Conservation (phyloP, 2,329 filamentous ascomycete species). For the Cadophora sp. region DNA sequence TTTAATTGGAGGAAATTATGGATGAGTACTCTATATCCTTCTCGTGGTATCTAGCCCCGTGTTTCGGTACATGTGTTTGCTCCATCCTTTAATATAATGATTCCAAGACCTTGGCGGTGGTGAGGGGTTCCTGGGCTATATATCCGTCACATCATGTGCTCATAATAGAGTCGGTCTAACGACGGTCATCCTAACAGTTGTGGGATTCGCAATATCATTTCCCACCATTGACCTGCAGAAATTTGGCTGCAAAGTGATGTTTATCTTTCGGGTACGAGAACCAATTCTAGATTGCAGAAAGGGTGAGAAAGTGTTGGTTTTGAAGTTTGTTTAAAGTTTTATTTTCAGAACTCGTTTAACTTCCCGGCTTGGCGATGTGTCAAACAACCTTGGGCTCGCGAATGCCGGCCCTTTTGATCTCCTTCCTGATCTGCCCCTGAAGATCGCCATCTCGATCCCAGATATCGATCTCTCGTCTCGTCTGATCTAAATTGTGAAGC, state of each 20-base stretch:
- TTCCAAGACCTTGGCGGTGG: neutral
- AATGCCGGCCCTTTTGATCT: neutral
- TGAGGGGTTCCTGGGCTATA: constrained; percentile 10
- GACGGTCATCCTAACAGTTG: neutral
- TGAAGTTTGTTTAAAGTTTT: neutral
- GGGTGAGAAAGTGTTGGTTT: neutral
- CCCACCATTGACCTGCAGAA: neutral
- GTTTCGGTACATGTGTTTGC: neutral
- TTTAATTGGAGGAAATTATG: constrained; percentile 9
- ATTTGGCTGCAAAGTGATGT: neutral
- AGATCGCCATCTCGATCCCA: neutral
- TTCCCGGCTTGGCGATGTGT: neutral
- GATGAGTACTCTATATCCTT: neutral
- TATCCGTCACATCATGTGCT: neutral
- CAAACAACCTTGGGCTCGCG: neutral
- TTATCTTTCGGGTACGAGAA: neutral
- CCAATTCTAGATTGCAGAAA: neutral
- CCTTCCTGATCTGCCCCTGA: neutral
- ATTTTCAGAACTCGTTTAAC: neutral
- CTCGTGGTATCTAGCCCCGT: neutral
- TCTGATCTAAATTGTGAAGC: neutral
- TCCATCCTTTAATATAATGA: neutral
- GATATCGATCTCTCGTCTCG: neutral
- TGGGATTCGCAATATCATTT: neutral
- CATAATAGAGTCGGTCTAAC: neutral